Evolutionary conservation across 164 flowering plant species (phyloP).

Genomic region (Tetrastigma voinierianum): DNA sequence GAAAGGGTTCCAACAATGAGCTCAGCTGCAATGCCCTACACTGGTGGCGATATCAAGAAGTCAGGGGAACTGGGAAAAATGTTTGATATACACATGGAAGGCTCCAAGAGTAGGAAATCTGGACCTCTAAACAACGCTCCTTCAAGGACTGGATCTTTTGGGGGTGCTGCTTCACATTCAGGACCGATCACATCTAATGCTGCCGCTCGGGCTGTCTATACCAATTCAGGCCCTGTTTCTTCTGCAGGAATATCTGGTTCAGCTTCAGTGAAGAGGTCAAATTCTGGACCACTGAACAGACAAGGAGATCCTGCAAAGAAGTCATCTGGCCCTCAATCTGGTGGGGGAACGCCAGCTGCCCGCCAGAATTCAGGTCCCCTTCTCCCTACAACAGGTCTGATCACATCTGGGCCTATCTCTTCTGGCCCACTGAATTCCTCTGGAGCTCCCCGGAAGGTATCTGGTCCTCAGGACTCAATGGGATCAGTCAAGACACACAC

Average conservation of each 20-base stretch:
- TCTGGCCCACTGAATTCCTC: constrained; percentile 88
- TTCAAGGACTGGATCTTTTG: constrained; percentile 85
- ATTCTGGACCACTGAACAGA: constrained; percentile 88
- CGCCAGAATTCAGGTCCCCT: constrained; percentile 92
- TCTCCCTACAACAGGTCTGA: constrained; percentile 89
- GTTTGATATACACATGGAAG: constrained; percentile 88
- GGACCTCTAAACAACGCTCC: constrained; percentile 83
- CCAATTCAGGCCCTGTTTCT: constrained; percentile 32
- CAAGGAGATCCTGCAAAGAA: constrained; percentile 85
- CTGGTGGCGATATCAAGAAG: constrained; percentile 96
- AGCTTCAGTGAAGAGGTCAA: constrained; percentile 68
- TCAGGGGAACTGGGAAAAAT: constrained; percentile 98
- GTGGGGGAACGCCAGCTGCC: constrained; percentile 39
- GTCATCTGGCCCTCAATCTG: constrained; percentile 92
- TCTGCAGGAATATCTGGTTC: constrained; percentile 54
- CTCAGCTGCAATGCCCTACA: constrained; percentile 88
- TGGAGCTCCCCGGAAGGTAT: constrained; percentile 81
- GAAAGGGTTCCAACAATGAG: constrained; percentile 90
- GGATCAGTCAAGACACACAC: constrained; percentile 62
- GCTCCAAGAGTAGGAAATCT: constrained; percentile 83
- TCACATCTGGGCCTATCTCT: constrained; percentile 90
- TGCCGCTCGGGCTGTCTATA: constrained; percentile 38
- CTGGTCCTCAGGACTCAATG: constrained; percentile 73
- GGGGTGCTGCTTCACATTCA: constrained; percentile 81
- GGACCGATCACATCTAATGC: constrained; percentile 71